Evolutionary conservation across 139 green algal genomes (phyloP).

Genomic region (Coelastrella sp.): DNA sequence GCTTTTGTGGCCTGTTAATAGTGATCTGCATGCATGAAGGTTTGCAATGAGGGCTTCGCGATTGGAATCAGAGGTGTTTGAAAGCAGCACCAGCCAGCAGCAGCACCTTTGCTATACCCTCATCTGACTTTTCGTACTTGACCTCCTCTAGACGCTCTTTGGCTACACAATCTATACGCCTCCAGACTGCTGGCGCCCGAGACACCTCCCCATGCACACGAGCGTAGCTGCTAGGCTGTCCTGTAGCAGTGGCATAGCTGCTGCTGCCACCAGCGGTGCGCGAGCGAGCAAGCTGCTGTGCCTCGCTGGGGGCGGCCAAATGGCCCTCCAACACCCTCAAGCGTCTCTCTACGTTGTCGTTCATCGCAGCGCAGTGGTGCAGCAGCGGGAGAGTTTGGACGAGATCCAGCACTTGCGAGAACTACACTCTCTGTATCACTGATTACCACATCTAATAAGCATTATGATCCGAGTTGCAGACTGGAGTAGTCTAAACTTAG

Average conservation of each 20-base stretch:
- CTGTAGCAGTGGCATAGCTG: slow-evolving; percentile 58
- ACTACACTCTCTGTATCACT: no score
- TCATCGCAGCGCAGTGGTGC: neutral
- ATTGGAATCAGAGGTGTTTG: no score
- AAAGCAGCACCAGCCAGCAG: neutral
- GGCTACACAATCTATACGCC: slow-evolving; percentile 58
- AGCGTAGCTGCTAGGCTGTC: slow-evolving; percentile 69
- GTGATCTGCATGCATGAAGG: slow-evolving; percentile 82
- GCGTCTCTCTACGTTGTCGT: neutral
- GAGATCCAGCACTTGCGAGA: no score
- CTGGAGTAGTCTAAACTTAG: no score
- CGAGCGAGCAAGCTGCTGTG: slow-evolving; percentile 12
- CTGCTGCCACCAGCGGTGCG: slow-evolving; percentile 17
- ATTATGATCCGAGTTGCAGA: no score
- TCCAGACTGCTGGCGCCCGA: slow-evolving; percentile 70
- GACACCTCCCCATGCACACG: slow-evolving; percentile 87
- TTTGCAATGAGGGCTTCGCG: neutral
- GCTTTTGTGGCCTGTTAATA: slow-evolving; percentile 94
- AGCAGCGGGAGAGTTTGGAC: no score
- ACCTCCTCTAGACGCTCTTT: slow-evolving; percentile 83
- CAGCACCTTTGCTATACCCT: slow-evolving; percentile 92
- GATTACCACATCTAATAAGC: no score
- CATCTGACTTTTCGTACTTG: slow-evolving; percentile 88
- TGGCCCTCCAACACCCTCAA: slow-evolving; percentile 32
- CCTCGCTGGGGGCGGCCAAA: neutral